These are phyloP conservation scores for Penicillium sp. DNA, from an alignment of 2,329 filamentous ascomycete genomes.

Conservation along the genomic window DNA sequence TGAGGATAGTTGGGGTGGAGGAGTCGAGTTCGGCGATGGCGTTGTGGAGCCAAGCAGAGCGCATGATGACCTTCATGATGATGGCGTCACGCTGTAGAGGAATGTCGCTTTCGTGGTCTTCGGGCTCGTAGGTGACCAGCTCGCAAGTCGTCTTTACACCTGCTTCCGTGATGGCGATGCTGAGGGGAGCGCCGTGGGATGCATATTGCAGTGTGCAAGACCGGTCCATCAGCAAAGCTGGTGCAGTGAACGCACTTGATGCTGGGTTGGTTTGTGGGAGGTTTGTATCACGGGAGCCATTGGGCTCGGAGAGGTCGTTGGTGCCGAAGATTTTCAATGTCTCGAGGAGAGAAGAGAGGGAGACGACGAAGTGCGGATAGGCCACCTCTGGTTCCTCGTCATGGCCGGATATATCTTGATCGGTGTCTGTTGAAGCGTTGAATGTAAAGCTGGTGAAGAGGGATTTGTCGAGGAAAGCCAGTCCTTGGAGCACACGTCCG, in stretches of 20 bases:
- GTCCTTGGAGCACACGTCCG: constrained; percentile 84
- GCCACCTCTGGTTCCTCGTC: constrained; percentile 38
- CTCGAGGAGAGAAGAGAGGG: constrained; percentile 81
- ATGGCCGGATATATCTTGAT: constrained; percentile 24
- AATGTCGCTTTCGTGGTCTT: constrained; percentile 60
- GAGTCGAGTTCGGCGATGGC: constrained; percentile 55
- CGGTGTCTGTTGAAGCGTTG: constrained; percentile 46
- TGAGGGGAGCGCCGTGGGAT: constrained; percentile 72
- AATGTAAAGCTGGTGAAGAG: constrained; percentile 85
- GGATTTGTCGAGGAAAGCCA: constrained; percentile 80
- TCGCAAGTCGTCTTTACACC: constrained; percentile 87
- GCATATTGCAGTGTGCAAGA: constrained; percentile 81
- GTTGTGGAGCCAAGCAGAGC: constrained; percentile 51
- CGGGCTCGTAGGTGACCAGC: constrained; percentile 80
- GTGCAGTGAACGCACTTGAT: constrained; percentile 77
- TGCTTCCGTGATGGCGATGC: constrained; percentile 80
- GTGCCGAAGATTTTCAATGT: constrained; percentile 93
- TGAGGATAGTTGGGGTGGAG: constrained; percentile 70
- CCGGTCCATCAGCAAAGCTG: constrained; percentile 77
- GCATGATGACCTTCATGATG: constrained; percentile 93
- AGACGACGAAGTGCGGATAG: constrained; percentile 78
- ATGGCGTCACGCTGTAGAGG: constrained; percentile 80
- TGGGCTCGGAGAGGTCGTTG: constrained; percentile 55
- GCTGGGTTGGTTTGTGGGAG: constrained; percentile 36
- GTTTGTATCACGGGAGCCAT: constrained; percentile 27